These are phyloP conservation scores for Daldinia eschscholtzii DNA, from an alignment of 2,329 filamentous ascomycete genomes.

Conservation along the genomic window DNA sequence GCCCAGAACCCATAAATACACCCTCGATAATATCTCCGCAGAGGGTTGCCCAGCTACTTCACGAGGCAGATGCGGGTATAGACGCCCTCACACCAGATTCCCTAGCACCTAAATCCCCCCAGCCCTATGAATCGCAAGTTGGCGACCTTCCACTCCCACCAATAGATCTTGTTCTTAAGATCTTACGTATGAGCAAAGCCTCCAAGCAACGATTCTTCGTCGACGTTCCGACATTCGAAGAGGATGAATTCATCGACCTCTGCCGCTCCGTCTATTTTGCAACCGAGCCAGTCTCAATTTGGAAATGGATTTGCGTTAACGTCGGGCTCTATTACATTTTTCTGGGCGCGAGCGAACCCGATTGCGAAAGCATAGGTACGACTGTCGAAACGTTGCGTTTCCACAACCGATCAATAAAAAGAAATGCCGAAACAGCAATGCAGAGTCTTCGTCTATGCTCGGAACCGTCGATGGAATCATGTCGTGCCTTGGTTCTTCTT, in stretches of 20 bases:
- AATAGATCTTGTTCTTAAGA: slow-evolving; percentile 45
- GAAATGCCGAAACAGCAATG: slow-evolving; percentile 47
- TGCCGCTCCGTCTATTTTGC: slow-evolving; percentile 50
- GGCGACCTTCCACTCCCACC: slow-evolving; percentile 46
- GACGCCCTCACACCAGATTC: background rate
- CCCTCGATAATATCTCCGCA: slow-evolving; percentile 16
- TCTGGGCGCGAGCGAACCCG: slow-evolving; percentile 23
- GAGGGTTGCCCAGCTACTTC: slow-evolving; percentile 28
- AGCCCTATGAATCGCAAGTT: slow-evolving; percentile 29
- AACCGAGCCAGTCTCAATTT: slow-evolving; percentile 48
- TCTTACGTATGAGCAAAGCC: slow-evolving; percentile 46
- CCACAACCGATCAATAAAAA: slow-evolving; percentile 33
- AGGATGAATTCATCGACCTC: slow-evolving; percentile 48
- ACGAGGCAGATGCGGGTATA: slow-evolving; percentile 9
- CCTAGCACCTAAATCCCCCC: slow-evolving; percentile 1
- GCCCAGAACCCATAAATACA: slow-evolving; percentile 12
- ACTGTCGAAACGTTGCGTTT: slow-evolving; percentile 33
- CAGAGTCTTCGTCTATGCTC: slow-evolving; percentile 49
- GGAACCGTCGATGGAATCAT: slow-evolving; percentile 48
- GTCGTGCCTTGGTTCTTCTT: slow-evolving; percentile 47
- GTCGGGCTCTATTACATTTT: slow-evolving; percentile 48
- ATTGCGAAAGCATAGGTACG: slow-evolving; percentile 33
- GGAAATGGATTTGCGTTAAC: slow-evolving; percentile 50
- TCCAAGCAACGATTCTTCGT: slow-evolving; percentile 49
- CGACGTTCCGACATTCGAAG: slow-evolving; percentile 45